Evolutionary conservation across 352 stramenopile genomes (phyloP), one percentile per base, ranked within the genome.

Genomic region (Phytophthora cactorum): DNA sequence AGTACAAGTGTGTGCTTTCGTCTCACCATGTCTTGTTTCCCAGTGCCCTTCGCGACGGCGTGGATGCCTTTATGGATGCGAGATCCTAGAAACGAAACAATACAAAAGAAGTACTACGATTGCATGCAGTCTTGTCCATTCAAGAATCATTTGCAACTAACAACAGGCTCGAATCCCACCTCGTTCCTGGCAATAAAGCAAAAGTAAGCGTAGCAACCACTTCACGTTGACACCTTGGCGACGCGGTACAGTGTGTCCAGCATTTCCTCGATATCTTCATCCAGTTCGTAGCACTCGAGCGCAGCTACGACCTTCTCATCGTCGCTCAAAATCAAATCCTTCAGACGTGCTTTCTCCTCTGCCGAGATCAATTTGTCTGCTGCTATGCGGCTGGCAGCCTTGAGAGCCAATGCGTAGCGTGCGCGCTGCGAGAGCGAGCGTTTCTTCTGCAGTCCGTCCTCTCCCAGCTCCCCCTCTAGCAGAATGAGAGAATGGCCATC

Each of bases 251-350:
- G 67, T 55, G 83, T 90, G 64, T 96, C 88, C 47, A 96, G 82
- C 80, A 95, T 89, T 60, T 91, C 88, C 32, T 95, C 83, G 29
- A 95, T 89, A 68, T 96, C 84, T 54, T 90, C 79, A 66, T 96
- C 86, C 49, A 82, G 53, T 52, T 95, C 85, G 71, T 95, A 96
- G 69, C 80, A 81, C 61, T 92, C 84, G n/a, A 95, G 81, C 12
- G 86, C 88, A 6, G 78, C 83, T 6, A 92, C 73, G 6, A 96
- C 77, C 39, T 89, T 90, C 59, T 90, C 75, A 55, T 96, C 75
- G 59, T 95, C 83, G 25, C 75, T 88, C 56, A 96, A 70, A 61
- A 96, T 93, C 61, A 92, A 79, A 65, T 95, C 84, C 70, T 96
- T 96, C 25, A 96, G 49, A 36, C 83, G 79, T 5, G 84, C 71